phyloP scores from a whole-genome alignment of 2,329 filamentous ascomycete genomes.

The Aspergillus aculeatus region DNA sequence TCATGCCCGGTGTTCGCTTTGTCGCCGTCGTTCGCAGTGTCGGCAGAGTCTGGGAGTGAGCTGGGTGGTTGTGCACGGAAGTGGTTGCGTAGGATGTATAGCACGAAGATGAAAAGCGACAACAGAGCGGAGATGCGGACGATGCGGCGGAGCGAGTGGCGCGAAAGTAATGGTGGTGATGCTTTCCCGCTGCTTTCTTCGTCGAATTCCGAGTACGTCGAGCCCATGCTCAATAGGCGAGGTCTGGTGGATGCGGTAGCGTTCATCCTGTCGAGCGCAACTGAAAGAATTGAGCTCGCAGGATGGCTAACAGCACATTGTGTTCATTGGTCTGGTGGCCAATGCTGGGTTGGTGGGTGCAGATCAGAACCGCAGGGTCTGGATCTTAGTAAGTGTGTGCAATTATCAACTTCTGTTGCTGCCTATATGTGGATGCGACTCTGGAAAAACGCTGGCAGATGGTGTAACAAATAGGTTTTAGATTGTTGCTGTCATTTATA shows the following conservation, averaged over 20 bases:
- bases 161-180: neutral
- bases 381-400: neutral
- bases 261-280: neutral
- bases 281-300: no score
- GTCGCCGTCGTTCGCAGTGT: neutral
- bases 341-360: neutral
- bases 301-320: neutral
- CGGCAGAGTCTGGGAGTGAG: neutral
- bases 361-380: neutral
- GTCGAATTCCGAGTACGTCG: neutral
- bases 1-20: neutral
- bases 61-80: neutral
- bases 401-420: neutral
- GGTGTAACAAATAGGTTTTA: neutral
- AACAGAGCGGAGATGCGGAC: neutral
- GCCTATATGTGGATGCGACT: neutral
- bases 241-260: neutral
- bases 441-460: neutral
- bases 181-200: neutral
- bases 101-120: neutral
- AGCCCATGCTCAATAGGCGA: neutral
- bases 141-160: neutral
- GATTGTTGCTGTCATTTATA: neutral
- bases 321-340: neutral
- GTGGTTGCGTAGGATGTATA: neutral